Evolutionary conservation across 805 yeast species (phyloP).

Genomic region (Priceomyces melissophilus): DNA sequence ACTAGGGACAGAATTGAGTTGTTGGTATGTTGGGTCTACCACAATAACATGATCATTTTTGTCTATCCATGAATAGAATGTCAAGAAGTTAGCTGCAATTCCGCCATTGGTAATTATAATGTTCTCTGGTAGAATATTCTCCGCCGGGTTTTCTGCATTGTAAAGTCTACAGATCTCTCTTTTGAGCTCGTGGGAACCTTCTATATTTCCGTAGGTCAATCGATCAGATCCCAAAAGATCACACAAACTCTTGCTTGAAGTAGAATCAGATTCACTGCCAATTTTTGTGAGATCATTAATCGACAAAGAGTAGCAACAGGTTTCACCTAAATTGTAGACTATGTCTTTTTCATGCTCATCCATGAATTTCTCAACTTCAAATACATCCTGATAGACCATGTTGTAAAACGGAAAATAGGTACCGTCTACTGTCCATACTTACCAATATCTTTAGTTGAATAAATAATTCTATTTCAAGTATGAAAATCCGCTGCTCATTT

Average conservation of each 20-base stretch:
- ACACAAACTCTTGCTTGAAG: background rate
- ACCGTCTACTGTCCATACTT: too few relatives aligned
- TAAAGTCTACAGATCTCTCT: slow-evolving; percentile 34
- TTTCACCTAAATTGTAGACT: slow-evolving; percentile 46
- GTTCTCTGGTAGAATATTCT: slow-evolving; percentile 24
- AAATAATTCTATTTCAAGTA: too few relatives aligned
- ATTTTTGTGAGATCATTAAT: slow-evolving; percentile 35
- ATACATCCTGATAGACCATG: slow-evolving; percentile 45
- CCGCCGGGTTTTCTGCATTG: slow-evolving; percentile 6
- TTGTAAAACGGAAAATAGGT: too few relatives aligned
- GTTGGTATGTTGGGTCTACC: slow-evolving; percentile 50
- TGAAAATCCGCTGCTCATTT: too few relatives aligned
- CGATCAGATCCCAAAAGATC: slow-evolving; percentile 17
- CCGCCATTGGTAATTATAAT: slow-evolving; percentile 53
- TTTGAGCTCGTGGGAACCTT: slow-evolving; percentile 42
- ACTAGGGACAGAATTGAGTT: slow-evolving; percentile 44
- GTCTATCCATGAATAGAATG: slow-evolving; percentile 41
- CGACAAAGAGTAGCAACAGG: slow-evolving; percentile 47
- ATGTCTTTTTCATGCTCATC: slow-evolving; percentile 43
- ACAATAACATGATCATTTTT: slow-evolving; percentile 47
- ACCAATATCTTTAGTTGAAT: too few relatives aligned
- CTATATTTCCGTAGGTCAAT: slow-evolving; percentile 45
- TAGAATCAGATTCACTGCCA: slow-evolving; percentile 1
- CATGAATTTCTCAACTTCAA: slow-evolving; percentile 55
- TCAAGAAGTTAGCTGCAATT: slow-evolving; percentile 51